Evolutionary conservation across 2,329 filamentous ascomycete species (phyloP), one percentile per base, ranked within the genome.

Genomic region (Aspergillus bombycis): DNA sequence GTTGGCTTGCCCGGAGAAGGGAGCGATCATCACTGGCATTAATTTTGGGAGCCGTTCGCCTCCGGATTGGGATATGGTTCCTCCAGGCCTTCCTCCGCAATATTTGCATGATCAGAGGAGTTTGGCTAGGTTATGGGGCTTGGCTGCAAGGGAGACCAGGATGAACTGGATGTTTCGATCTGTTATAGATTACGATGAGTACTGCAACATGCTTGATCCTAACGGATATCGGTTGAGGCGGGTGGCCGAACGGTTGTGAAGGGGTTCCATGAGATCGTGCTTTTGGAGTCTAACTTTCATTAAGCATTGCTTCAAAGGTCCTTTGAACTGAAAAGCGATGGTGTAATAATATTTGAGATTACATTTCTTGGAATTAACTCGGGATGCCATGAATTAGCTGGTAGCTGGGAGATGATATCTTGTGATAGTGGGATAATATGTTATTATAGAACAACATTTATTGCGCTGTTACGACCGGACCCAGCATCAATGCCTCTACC

Each of bases 401-500:
- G 30, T 46, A 26, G 12, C 23, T 50, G 19, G 26, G 78, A 80
- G 67, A 78, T 80, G 75, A 74, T 74, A 19, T 75, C 75, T 11
- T 75, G 74, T 64, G 34, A 30, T 12, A 19, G 26, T 14, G 16
- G 48, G 28, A 53, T 38, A 38, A 32, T 36, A n/a, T n/a, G 41
- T 16, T 16, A 9, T 45, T 5, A 23, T 8, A 34, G n/a, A 21
- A 21, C 16, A n/a, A 41, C 38, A n/a, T 12, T 32, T 19, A 19
- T 21, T 36, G 48, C 28, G 71, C 55, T 60, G 67, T 74, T 30
- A 77, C 68, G 57, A 87, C 71, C 64, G 74, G 75, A 3, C 88
- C 87, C 89, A 98, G 93, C 72, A 98, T 75, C 71, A 97, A 79
- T 11, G 93, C 94, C 65, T 94, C 88, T 4, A 93, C 88, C 71